phyloP scores from a whole-genome alignment of 1,139 yeast species.

The Candida pseudoviswanathii region DNA sequence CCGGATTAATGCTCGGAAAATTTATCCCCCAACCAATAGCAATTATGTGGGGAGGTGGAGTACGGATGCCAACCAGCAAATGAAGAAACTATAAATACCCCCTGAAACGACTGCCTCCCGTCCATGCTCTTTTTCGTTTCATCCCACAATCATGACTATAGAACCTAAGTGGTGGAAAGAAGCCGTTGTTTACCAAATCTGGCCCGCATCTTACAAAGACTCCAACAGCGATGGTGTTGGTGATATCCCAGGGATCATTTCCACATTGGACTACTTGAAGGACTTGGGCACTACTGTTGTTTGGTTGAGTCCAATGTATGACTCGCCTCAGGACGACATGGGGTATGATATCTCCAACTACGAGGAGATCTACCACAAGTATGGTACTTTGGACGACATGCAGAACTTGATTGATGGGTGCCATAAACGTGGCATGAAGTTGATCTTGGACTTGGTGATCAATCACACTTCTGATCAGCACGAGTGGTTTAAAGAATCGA shows the following conservation, averaged over 20 bases:
- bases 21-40: neutral
- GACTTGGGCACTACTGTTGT: conserved; percentile 52
- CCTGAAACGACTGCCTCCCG: neutral
- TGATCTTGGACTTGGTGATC: conserved; percentile 56
- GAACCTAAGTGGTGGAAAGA: conserved; percentile 54
- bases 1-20: conserved; percentile 2
- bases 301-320: conserved; percentile 61
- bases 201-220: conserved; percentile 62
- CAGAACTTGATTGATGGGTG: conserved; percentile 46
- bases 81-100: neutral
- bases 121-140: neutral
- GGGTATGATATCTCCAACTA: conserved; percentile 62
- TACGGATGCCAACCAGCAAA: neutral
- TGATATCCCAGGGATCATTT: conserved; percentile 54
- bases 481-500: conserved; percentile 57
- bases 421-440: conserved; percentile 51
- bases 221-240: conserved; percentile 61
- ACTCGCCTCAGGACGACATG: conserved; percentile 63
- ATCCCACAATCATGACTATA: conserved; percentile 3
- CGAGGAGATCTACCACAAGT: conserved; percentile 48
- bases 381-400: conserved; percentile 56
- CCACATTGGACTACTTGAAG: conserved; percentile 53
- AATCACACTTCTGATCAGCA: conserved; percentile 61
- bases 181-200: conserved; percentile 55
- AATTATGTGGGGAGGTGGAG: neutral